Evolutionary conservation across 164 flowering plant species (phyloP), one percentile per base, ranked within the genome.

Genomic region (Dillenia turbinata): DNA sequence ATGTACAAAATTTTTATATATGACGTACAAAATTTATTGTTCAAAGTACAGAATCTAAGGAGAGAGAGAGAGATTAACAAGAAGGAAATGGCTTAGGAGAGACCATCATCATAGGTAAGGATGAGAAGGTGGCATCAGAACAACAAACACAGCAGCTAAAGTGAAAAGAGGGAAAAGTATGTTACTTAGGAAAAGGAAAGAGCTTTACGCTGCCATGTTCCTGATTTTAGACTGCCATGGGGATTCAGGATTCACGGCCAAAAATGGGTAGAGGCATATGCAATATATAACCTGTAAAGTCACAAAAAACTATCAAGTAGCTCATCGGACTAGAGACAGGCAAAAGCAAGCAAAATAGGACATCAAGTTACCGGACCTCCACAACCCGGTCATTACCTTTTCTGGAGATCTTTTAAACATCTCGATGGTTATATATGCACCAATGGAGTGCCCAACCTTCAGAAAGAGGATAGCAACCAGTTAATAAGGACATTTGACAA

Each of bases 381-480:
- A 13, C 3, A 33, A 19, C 48, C 33, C 45, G 22, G 24, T 64
- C n/a, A 43, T 75, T 67, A 94, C 99, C 97, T 85, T 76, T 15
- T 77, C 73, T 44, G 83, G 75, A 61, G 49, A 54, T 80, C 85
- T 80, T 72, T 66, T 83, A 48, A 89, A 74, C 66, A 81, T 64
- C 72, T 94, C 92, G 26, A 94, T 66, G 54, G 95, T 75, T 19
- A 94, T 88, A 64, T 90, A 81, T 55, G 97, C 72, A 76, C 97
- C 99, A 78, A 94, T 85, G 19, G 99, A 94, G 69, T 94, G 99
- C 46, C 95, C 96, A 68, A 91, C 93, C 99, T 94, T 56, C 73
- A 77, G 43, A 56, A 47, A 49, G 9, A 62, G 68, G 64, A 54
- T 61, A 45, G 9, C 54, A 26, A 57, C 54, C 49, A 71, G 56